A percentile compares a stretch with the other conserved stretches of the same genome.
phyloP scores from a whole-genome alignment of 192 early-diverging fungal genomes.

The Gamsiella multidivaricata region DNA sequence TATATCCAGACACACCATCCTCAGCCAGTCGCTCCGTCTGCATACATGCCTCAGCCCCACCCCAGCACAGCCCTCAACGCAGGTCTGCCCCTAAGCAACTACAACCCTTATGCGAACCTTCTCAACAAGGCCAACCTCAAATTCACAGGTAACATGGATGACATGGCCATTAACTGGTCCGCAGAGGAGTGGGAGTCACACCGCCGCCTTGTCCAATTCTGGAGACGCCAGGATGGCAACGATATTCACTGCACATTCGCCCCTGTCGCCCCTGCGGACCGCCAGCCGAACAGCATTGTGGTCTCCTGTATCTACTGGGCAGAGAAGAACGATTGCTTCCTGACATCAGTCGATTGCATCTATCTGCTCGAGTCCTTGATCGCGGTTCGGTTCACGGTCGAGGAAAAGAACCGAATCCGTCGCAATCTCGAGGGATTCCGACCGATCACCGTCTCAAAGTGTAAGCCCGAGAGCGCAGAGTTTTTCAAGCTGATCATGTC shows the following conservation, averaged over 20 bases:
- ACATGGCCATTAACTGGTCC: constrained; percentile 74
- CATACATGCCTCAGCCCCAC: constrained; percentile 43
- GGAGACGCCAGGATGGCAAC: constrained; percentile 71
- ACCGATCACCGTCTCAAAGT: constrained; percentile 80
- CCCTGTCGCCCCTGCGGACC: constrained; percentile 63
- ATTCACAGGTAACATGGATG: constrained; percentile 67
- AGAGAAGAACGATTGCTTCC: constrained; percentile 75
- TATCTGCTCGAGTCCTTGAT: constrained; percentile 77
- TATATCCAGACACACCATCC: constrained; percentile 34
- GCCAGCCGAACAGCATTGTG: constrained; percentile 72
- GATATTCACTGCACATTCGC: constrained; percentile 73
- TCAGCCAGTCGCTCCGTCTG: constrained; percentile 47
- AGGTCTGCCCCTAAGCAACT: constrained; percentile 17
- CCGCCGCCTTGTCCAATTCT: constrained; percentile 78
- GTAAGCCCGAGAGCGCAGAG: constrained; percentile 75
- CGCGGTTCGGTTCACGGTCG: constrained; percentile 78
- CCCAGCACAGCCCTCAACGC: constrained; percentile 20
- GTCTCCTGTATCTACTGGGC: constrained; percentile 81
- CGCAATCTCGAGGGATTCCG: constrained; percentile 86
- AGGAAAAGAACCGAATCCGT: constrained; percentile 89
- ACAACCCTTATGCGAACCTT: constrained; percentile 33
- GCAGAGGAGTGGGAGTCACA: constrained; percentile 71
- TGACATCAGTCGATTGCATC: constrained; percentile 82
- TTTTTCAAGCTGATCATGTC: constrained; percentile 88
- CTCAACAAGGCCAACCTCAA: constrained; percentile 50